Percentiles rank a stretch among this genome's conserved stretches.
phyloP scores from a whole-genome alignment of 164 flowering plant species.

The grape (Vitis vinifera) region ASM3070453v1 NC_081823.1:565501-566000 shows the following conservation, averaged over 20 bases:
- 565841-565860: constrained; percentile 21
- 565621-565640: no score
- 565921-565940: neutral
- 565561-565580: no score
- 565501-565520: no score
- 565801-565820: constrained; percentile 31
- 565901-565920: neutral
- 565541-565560: no score
- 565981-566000: constrained; percentile 71
- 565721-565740: constrained; percentile 29
- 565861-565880: neutral
- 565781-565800: constrained; percentile 34
- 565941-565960: neutral
- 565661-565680: constrained; percentile 30
- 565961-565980: constrained; percentile 71
- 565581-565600: no score
- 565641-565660: constrained; percentile 14
- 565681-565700: constrained; percentile 19
- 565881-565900: neutral
- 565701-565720: constrained; percentile 25
- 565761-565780: constrained; percentile 29
- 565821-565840: constrained; percentile 24
- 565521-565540: no score
- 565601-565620: no score
- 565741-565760: constrained; percentile 23